Base-by-base conservation (phyloP, 345 rosid species). In the Dipteronia dyeriana region DNA sequence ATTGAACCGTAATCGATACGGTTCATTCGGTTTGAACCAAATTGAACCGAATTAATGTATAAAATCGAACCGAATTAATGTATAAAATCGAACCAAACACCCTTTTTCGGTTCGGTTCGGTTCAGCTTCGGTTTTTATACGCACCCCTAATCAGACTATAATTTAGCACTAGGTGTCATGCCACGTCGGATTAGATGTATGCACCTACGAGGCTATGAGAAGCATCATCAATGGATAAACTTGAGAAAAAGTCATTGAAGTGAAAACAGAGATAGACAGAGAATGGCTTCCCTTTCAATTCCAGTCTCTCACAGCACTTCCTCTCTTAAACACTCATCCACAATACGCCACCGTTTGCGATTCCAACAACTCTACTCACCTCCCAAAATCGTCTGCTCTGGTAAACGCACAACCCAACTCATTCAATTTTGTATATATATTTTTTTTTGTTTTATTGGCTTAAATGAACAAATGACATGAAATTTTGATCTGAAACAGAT, bases 281-380 rank as follows among this genome's bases (percentile, higher is more conserved):
- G 65, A 78, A 92, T 92, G 97, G 86, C 86, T 56, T 68, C 84
- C 31, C 74, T 88, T 83, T 82, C 90, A 0, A 76, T 86, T 71
- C 86, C 86, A 10, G 73, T 85, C 74, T 75, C 75, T 7, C 81
- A 66, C 22, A 87, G 61, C 69, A 38, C 31, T 75, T 59, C 77
- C 29, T 67, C 81, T 25, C 23, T 73, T 3, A 73, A 75, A n/a
- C 69, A 3, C 68, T 75, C 67, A 7, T 77, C 85, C 65, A 54
- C 75, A 0, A 74, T 60, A 59, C 53, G 84, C 66, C 85, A 34
- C 66, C 82, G 77, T 51, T 70, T 69, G 51, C 51, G 69, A 14
- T 41, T 70, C 49, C 70, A 78, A 1, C 80, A 66, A 26, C 78
- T 62, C 9, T 85, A 77, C 53, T 71, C 85, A 14, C 84, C 84